Evolutionary conservation across 2,329 filamentous ascomycete genomes (phyloP).

Genomic region (Ophiognomonia clavigignenti-juglandacearum): DNA sequence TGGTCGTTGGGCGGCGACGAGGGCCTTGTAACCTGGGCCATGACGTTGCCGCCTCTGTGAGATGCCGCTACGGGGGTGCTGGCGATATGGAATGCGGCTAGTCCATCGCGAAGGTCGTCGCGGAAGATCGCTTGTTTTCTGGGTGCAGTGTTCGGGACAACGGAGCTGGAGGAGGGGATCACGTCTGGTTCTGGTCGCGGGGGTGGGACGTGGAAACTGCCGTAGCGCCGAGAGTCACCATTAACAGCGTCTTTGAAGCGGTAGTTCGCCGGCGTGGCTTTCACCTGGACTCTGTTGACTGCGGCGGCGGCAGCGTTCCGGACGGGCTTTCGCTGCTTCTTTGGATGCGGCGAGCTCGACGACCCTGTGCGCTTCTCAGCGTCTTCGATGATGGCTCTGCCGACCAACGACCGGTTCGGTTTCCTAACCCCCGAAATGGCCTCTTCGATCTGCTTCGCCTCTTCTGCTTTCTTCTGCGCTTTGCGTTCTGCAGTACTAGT

Average conservation of each 20-base stretch:
- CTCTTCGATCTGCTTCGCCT: slow-evolving; percentile 64
- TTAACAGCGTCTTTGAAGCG: slow-evolving; percentile 49
- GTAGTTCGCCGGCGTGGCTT: slow-evolving; percentile 52
- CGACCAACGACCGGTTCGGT: slow-evolving; percentile 68
- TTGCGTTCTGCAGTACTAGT: slow-evolving; percentile 50
- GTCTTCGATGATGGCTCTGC: slow-evolving; percentile 62
- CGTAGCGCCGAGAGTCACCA: slow-evolving; percentile 21
- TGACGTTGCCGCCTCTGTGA: slow-evolving; percentile 21
- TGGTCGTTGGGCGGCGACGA: slow-evolving; percentile 1
- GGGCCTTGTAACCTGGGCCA: neutral
- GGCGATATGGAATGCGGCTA: slow-evolving; percentile 16
- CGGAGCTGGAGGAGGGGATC: slow-evolving; percentile 21
- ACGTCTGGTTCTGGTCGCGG: slow-evolving; percentile 4
- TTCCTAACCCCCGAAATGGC: slow-evolving; percentile 71
- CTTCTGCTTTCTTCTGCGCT: slow-evolving; percentile 58
- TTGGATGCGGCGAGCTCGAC: slow-evolving; percentile 38
- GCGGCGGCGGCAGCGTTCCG: slow-evolving; percentile 26
- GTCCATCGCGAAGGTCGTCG: slow-evolving; percentile 5
- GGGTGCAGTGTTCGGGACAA: slow-evolving; percentile 23
- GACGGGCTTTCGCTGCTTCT: slow-evolving; percentile 49
- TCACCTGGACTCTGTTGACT: slow-evolving; percentile 37
- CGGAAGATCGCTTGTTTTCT: slow-evolving; percentile 7
- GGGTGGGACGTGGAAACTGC: slow-evolving; percentile 18
- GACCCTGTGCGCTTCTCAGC: slow-evolving; percentile 53
- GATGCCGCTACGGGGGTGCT: slow-evolving; percentile 20